A percentile compares a stretch with the other conserved stretches of the same genome.
Conservation (phyloP, 371 early-diverging fungal genomes). For the Mortierella sp. region DNA sequence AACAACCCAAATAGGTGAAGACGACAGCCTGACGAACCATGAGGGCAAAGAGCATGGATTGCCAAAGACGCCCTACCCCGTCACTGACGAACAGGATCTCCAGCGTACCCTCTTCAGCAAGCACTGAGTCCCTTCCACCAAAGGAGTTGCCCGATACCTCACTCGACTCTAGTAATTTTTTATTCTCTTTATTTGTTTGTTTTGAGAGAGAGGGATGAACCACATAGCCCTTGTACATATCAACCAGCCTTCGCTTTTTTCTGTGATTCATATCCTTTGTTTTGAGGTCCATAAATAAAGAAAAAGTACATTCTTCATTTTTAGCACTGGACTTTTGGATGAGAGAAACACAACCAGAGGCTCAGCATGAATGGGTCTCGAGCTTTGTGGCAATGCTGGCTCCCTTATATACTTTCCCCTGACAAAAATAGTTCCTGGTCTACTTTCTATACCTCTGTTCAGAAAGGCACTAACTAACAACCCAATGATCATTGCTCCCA, state of each 20-base stretch:
- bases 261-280: not conserved
- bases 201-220: not conserved
- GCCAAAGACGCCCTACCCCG: constrained; percentile 54
- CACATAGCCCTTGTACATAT: constrained; percentile 10
- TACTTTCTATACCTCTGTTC: not conserved
- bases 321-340: not conserved
- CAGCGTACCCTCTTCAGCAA: constrained; percentile 18
- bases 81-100: constrained; percentile 33
- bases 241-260: not conserved
- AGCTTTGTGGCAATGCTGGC: not conserved
- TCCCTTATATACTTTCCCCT: not conserved
- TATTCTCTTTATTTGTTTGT: not conserved
- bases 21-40: constrained; percentile 26
- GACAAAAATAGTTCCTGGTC: not conserved
- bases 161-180: not conserved
- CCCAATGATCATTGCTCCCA: constrained; percentile 11
- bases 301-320: not conserved
- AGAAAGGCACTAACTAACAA: not conserved
- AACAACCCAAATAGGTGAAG: constrained; percentile 15
- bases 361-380: not conserved
- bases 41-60: constrained; percentile 29
- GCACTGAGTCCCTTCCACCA: not conserved
- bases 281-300: not conserved
- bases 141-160: too few species aligned
- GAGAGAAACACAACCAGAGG: too few species aligned